Base-by-base conservation (phyloP, 257 asterid species). In the Solanum habrochaites region DNA sequence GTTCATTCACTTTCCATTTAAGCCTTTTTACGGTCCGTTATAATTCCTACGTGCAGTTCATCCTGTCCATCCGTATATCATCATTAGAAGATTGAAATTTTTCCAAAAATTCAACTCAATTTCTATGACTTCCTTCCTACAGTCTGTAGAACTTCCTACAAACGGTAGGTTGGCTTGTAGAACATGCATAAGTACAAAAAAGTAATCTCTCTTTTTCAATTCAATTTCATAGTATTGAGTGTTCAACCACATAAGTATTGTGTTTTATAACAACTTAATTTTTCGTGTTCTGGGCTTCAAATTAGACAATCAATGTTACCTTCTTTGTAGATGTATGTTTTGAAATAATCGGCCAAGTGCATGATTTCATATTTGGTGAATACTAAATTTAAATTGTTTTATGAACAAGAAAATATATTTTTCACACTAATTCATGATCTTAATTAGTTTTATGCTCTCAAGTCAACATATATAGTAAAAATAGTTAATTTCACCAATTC, bases 121-220 rank as follows among this genome's bases (percentile, higher is more conserved):
- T 52, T 23, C 62, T 52, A 18, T 18, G n/a, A 52, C 62, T 16
- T 16, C 62, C 4, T 18, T 52, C n/a, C n/a, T 16, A 52, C 62
- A 1, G 0, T n/a, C 0, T n/a, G 1, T 52, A 52, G n/a, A 52
- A 52, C 62, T 0, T 52, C 4, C n/a, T 2, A 52, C n/a, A 1
- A 18, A 16, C 0, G 0, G n/a, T 52, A 52, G 23, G 62, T 52
- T 52, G 62, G 62, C n/a, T 2, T 18, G 4, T 52, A 52, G 62
- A 52, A 52, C n/a, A 16, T 18, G 11, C 62, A 52, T 52, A 6
- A 52, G 62, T 52, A n/a, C n/a, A 18, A 52, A 52, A 7, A 52
- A 1, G 11, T 18, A 52, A 18, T 52, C 62, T 52, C 18, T 16
- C 11, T 18, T 52, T 52, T 18, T 18, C 11, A 52, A 52, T 52